Conservation (phyloP, 2,329 filamentous ascomycete species). For the Aureobasidium lini region DNA sequence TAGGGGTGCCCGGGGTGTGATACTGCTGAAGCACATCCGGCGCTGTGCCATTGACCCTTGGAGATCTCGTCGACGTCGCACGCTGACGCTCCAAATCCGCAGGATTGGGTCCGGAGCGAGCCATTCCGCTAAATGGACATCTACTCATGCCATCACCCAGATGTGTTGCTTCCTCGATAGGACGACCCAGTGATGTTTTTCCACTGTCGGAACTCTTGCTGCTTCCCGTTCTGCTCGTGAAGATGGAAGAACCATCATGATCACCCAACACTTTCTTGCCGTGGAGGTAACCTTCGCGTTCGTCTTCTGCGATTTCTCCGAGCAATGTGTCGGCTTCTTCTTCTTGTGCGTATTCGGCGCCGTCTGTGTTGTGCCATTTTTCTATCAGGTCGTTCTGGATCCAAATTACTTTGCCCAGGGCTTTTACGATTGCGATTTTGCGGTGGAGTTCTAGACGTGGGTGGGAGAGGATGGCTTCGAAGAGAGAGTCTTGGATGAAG, state of each 20-base stretch:
- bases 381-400: conserved; percentile 82
- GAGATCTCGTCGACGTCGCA: not conserved
- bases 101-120: not conserved
- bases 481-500: conserved; percentile 71
- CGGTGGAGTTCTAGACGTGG: conserved; percentile 57
- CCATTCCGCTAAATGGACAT: conserved; percentile 9
- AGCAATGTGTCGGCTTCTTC: not conserved
- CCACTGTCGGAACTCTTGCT: conserved; percentile 1
- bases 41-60: not conserved
- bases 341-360: not conserved
- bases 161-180: conserved; percentile 13
- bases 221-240: not conserved
- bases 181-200: conserved; percentile 10
- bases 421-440: conserved; percentile 68
- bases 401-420: conserved; percentile 75
- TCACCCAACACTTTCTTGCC: conserved; percentile 4
- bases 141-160: not conserved
- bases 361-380: conserved; percentile 56
- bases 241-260: not conserved
- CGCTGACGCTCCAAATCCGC: conserved; percentile 1
- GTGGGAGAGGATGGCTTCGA: conserved; percentile 66
- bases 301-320: not conserved
- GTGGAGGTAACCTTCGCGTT: conserved; percentile 7
- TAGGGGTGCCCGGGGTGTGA: conserved; percentile 15
- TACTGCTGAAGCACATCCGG: not conserved